Conservation (phyloP, 306 rosid genomes). For the Hippophae rhamnoides region DNA sequence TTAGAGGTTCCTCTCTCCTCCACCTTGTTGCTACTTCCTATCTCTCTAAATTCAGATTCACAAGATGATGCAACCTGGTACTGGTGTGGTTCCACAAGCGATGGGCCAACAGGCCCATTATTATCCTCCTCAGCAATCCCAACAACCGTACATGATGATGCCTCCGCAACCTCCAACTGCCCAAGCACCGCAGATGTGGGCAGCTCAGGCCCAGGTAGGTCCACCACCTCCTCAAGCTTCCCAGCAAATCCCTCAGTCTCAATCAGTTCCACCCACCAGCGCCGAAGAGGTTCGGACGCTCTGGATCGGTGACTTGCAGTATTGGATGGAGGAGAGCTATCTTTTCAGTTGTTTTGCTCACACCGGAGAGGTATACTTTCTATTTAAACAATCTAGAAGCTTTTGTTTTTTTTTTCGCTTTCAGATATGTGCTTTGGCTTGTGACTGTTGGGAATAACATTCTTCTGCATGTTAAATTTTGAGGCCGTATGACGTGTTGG, state of each 20-base stretch:
- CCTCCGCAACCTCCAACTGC: constrained; percentile 37
- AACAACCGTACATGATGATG: constrained; percentile 72
- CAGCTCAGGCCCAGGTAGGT: constrained; percentile 28
- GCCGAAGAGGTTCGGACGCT: constrained; percentile 83
- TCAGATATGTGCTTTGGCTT: constrained; percentile 15
- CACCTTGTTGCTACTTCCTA: neutral
- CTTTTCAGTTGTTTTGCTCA: constrained; percentile 50
- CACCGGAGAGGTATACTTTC: constrained; percentile 62
- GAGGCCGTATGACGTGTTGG: no score
- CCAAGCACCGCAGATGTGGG: constrained; percentile 45
- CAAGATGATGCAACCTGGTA: constrained; percentile 81
- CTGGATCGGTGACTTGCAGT: constrained; percentile 94
- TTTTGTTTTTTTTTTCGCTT: neutral
- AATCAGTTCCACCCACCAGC: constrained; percentile 31
- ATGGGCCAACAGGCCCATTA: constrained; percentile 60
- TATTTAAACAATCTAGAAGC: neutral
- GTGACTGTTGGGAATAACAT: neutral
- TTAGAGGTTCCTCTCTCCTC: constrained; percentile 37
- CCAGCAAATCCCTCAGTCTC: constrained; percentile 24
- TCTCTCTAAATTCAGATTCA: constrained; percentile 16
- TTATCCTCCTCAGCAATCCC: constrained; percentile 41
- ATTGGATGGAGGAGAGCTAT: constrained; percentile 91
- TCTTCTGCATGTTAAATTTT: neutral
- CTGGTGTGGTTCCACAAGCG: constrained; percentile 48
- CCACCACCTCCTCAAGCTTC: constrained; percentile 26